These are phyloP conservation scores for Sphagnum magellanicum DNA, from an alignment of 228 moss, liverwort and hornwort species.

Conservation along the genomic window DNA sequence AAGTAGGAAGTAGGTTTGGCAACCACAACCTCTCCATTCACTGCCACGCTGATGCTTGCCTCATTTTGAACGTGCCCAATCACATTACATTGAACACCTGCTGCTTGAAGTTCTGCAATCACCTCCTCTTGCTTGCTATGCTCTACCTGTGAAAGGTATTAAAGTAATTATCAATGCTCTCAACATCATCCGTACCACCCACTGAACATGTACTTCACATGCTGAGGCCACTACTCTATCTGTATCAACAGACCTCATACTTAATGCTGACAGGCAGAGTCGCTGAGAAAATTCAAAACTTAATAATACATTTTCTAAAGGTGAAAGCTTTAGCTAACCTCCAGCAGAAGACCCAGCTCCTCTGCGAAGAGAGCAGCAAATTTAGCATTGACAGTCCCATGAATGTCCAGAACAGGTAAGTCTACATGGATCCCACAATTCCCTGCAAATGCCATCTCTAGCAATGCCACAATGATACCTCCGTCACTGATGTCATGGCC, in stretches of 20 bases:
- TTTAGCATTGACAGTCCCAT: constrained; percentile 25
- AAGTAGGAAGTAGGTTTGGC: constrained; percentile 55
- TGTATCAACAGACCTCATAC: too few species aligned
- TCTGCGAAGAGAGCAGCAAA: constrained; percentile 87
- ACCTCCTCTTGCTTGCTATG: constrained; percentile 47
- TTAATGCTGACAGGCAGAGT: too few species aligned
- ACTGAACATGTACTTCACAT: too few species aligned
- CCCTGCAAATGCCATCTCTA: constrained; percentile 97
- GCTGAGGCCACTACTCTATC: too few species aligned
- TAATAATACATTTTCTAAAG: too few species aligned
- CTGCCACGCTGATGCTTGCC: constrained; percentile 49
- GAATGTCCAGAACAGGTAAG: constrained; percentile 37
- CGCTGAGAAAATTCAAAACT: too few species aligned
- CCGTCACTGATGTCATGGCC: constrained; percentile 98
- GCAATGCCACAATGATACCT: constrained; percentile 68
- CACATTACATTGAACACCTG: constrained; percentile 51
- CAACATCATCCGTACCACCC: background rate
- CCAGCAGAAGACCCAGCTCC: constrained; percentile 86
- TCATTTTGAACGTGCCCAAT: constrained; percentile 65
- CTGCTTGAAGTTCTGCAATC: constrained; percentile 45
- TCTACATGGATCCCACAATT: constrained; percentile 80
- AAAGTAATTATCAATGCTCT: background rate
- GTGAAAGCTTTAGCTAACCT: constrained; percentile 34
- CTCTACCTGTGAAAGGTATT: constrained; percentile 29
- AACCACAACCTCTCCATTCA: constrained; percentile 51